Conservation (phyloP, 2,329 filamentous ascomycete species). For the Colletotrichum falcatum region DNA sequence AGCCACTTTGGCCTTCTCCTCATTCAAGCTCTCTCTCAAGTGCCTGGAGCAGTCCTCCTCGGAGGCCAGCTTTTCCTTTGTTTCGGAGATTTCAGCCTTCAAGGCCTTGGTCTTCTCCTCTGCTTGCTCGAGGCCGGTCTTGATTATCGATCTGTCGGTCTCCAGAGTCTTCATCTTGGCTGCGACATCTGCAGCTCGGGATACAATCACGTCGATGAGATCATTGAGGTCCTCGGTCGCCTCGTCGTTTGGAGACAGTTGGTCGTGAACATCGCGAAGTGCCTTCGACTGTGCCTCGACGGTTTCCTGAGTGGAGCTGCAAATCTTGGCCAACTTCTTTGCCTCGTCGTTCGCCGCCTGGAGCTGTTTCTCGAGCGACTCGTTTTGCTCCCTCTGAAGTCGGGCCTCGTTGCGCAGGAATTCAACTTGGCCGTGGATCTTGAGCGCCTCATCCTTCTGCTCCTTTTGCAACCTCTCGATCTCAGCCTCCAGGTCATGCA, state of each 20-base stretch:
- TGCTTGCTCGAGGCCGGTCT: constrained; percentile 72
- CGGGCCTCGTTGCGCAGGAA: constrained; percentile 71
- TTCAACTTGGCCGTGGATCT: constrained; percentile 71
- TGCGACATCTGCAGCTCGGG: constrained; percentile 68
- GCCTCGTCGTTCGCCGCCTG: constrained; percentile 66
- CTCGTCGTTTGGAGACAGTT: constrained; percentile 65
- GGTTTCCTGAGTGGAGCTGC: constrained; percentile 63
- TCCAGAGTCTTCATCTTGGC: constrained; percentile 71
- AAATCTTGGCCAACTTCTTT: constrained; percentile 62
- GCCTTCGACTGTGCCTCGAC: constrained; percentile 64
- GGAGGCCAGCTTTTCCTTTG: constrained; percentile 63
- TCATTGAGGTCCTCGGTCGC: constrained; percentile 68
- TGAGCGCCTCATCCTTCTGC: constrained; percentile 67
- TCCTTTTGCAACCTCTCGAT: constrained; percentile 73
- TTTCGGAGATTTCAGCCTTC: constrained; percentile 66
- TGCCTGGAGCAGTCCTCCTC: constrained; percentile 65
- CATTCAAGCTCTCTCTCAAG: constrained; percentile 65
- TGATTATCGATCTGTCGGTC: constrained; percentile 69
- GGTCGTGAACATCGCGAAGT: constrained; percentile 69
- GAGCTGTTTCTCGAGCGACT: constrained; percentile 69
- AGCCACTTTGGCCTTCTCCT: constrained; percentile 65
- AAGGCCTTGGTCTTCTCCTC: constrained; percentile 66
- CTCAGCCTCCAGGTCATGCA: constrained; percentile 77
- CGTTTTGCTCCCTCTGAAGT: constrained; percentile 69
- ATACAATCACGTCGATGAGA: constrained; percentile 70